Percentiles rank a stretch among this genome's conserved stretches.
Conservation (phyloP, 345 rosid species). For the Barbarea vulgaris region DNA sequence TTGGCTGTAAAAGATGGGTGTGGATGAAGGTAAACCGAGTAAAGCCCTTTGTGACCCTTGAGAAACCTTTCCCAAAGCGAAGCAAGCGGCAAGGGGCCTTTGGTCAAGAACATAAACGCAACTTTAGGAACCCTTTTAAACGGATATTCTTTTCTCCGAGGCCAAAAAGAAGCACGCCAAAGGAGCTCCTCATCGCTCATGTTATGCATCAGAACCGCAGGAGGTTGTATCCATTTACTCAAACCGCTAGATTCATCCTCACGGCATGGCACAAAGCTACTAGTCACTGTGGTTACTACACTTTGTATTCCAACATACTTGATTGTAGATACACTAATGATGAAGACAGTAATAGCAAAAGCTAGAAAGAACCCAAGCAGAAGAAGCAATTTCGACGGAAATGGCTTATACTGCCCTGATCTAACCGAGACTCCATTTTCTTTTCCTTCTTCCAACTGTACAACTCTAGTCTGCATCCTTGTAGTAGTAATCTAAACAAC, state of each 20-base stretch:
- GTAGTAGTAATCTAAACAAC: constrained; percentile 17
- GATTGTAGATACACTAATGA: constrained; percentile 69
- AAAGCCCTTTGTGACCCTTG: constrained; percentile 70
- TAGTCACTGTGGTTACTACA: constrained; percentile 49
- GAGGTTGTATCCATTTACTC: constrained; percentile 66
- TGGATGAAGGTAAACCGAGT: constrained; percentile 83
- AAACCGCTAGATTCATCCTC: constrained; percentile 45
- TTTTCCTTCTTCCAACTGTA: constrained; percentile 70
- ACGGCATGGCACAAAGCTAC: constrained; percentile 54
- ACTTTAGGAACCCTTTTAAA: constrained; percentile 77
- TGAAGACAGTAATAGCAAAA: constrained; percentile 57
- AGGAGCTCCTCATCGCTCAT: constrained; percentile 80
- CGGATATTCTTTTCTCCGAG: constrained; percentile 65
- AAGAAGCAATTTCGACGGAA: constrained; percentile 58
- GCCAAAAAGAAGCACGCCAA: constrained; percentile 86
- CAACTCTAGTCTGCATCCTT: constrained; percentile 63
- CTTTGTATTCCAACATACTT: constrained; percentile 60
- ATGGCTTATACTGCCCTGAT: constrained; percentile 51
- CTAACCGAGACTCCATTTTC: constrained; percentile 47
- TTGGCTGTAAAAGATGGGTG: constrained; percentile 66
- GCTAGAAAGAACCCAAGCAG: constrained; percentile 56
- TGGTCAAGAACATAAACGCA: constrained; percentile 96
- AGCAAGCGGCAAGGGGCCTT: constrained; percentile 88
- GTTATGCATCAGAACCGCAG: constrained; percentile 58
- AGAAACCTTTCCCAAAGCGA: constrained; percentile 94